A percentile compares a stretch with the other conserved stretches of the same genome.
phyloP scores from a whole-genome alignment of 2,329 filamentous ascomycete species.

The Aspergillus brunneoviolaceus region DNA sequence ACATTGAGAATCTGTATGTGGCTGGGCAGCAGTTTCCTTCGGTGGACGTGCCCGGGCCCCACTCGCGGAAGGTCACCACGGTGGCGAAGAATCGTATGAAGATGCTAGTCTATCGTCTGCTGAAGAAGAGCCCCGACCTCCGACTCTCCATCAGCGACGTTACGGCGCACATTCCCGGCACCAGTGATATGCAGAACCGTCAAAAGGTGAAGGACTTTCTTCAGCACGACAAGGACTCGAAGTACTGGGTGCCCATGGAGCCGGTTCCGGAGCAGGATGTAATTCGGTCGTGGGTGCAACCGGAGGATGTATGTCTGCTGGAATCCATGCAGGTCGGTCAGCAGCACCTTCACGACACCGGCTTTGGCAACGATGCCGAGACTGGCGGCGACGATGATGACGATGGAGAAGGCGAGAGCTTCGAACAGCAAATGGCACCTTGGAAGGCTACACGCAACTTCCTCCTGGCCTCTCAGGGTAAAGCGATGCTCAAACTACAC shows the following conservation, averaged over 20 bases:
- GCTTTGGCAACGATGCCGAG: conserved; percentile 70
- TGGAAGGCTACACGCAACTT: conserved; percentile 98
- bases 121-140: conserved; percentile 70
- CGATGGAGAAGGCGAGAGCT: conserved; percentile 68
- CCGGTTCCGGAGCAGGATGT: conserved; percentile 75
- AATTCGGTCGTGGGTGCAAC: conserved; percentile 85
- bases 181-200: conserved; percentile 90
- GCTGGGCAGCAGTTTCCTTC: conserved; percentile 93
- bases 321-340: conserved; percentile 96
- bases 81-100: conserved; percentile 96
- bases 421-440: conserved; percentile 86
- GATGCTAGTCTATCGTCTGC: conserved; percentile 90
- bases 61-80: conserved; percentile 92
- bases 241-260: conserved; percentile 82
- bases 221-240: conserved; percentile 80
- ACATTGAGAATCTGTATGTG: conserved; percentile 84
- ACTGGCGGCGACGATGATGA: conserved; percentile 65
- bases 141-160: conserved; percentile 77
- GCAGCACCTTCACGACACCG: conserved; percentile 86
- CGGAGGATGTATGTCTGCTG: conserved; percentile 90
- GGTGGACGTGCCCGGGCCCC: conserved; percentile 86
- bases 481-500: conserved; percentile 94
- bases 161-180: conserved; percentile 87
- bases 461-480: conserved; percentile 86
- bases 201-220: conserved; percentile 98